Conservation (phyloP, 2,329 filamentous ascomycete genomes). For the Diaporthe sp. region DNA sequence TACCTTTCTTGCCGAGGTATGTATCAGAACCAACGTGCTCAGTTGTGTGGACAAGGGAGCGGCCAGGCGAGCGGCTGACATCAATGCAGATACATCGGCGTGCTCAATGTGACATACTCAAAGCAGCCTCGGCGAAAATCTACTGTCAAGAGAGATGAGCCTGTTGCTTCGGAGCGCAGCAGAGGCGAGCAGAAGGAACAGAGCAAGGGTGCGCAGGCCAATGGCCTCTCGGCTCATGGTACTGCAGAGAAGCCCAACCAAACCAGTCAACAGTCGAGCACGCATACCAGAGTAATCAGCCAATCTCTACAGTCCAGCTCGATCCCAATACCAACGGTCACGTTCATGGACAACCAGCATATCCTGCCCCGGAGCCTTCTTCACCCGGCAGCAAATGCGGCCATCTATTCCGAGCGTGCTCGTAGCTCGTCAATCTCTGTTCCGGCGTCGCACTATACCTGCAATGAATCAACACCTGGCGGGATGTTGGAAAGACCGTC, state of each 20-base stretch:
- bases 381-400: constrained; percentile 59
- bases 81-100: constrained; percentile 85
- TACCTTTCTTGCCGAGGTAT: constrained; percentile 90
- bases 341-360: constrained; percentile 93
- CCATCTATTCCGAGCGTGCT: constrained; percentile 44
- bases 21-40: constrained; percentile 40
- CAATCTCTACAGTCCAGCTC: constrained; percentile 78
- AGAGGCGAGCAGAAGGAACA: constrained; percentile 46
- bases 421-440: constrained; percentile 50
- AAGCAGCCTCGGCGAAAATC: constrained; percentile 79
- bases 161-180: constrained; percentile 47
- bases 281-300: constrained; percentile 63
- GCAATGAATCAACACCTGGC: constrained; percentile 27
- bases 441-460: constrained; percentile 38
- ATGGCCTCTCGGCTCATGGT: constrained; percentile 36
- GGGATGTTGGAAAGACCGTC: constrained; percentile 47
- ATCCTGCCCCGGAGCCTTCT: constrained; percentile 90
- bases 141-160: constrained; percentile 61
- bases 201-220: constrained; percentile 35
- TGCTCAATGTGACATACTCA: constrained; percentile 94
- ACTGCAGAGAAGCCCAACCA: constrained; percentile 35
- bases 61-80: constrained; percentile 38
- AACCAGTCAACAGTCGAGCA: constrained; percentile 38
- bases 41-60: background rate
- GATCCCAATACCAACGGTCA: constrained; percentile 84